Conservation (phyloP, 805 yeast genomes). For the Spathaspora hagerdaliae region DNA sequence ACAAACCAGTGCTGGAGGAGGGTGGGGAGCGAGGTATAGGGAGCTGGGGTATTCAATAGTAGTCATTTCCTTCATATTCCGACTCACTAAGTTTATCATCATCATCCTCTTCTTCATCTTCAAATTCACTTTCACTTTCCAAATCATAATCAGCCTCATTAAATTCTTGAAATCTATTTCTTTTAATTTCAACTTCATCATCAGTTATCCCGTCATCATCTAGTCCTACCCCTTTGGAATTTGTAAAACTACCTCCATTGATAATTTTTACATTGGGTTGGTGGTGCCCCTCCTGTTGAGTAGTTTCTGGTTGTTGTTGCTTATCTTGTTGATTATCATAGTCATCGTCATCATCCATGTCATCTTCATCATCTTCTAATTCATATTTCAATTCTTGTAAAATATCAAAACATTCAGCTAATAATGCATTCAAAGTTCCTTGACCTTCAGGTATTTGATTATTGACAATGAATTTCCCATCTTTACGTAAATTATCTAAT, state of each 20-base stretch:
- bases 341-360: slow-evolving; percentile 11
- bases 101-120: slow-evolving; percentile 31
- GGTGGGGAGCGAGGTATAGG: no score
- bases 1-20: no score
- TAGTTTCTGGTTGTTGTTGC: no score
- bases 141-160: slow-evolving; percentile 44
- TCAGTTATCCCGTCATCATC: slow-evolving; percentile 28
- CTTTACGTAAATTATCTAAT: slow-evolving; percentile 78
- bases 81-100: slow-evolving; percentile 23
- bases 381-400: slow-evolving; percentile 87
- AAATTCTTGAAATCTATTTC: slow-evolving; percentile 40
- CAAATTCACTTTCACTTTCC: slow-evolving; percentile 31
- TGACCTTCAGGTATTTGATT: slow-evolving; percentile 97
- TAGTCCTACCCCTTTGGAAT: slow-evolving; percentile 5
- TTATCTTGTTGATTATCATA: slow-evolving; percentile 1
- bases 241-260: slow-evolving; percentile 9
- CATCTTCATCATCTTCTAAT: slow-evolving; percentile 58
- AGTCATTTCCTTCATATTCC: slow-evolving; percentile 41
- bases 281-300: not conserved
- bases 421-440: slow-evolving; percentile 84
- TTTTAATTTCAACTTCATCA: slow-evolving; percentile 43
- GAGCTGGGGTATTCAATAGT: slow-evolving; percentile 21
- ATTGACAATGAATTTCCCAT: slow-evolving; percentile 88
- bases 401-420: slow-evolving; percentile 93
- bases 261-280: not conserved